A percentile compares a stretch with the other conserved stretches of the same genome.
Conservation (phyloP, 2,329 filamentous ascomycete genomes). For the Macroventuria anomochaeta region DNA sequence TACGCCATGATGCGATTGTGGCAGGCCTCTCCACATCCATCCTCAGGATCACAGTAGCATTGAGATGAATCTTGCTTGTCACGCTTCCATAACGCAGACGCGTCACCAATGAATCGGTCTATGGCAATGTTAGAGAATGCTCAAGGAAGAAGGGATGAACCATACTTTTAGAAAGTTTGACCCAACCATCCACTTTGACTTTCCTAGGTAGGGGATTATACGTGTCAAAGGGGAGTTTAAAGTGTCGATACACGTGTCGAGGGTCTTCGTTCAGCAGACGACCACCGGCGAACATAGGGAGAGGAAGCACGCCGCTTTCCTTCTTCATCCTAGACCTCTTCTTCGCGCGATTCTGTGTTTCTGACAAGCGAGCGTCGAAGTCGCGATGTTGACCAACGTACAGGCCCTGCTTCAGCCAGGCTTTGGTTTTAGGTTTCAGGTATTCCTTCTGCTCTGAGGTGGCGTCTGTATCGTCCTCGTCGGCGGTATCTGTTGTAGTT, state of each 20-base stretch:
- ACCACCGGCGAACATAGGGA: constrained; percentile 80
- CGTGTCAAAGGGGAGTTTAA: constrained; percentile 87
- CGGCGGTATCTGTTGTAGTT: constrained; percentile 25
- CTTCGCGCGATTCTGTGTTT: constrained; percentile 53
- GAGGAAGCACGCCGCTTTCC: constrained; percentile 67
- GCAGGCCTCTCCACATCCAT: constrained; percentile 86
- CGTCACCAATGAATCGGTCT: constrained; percentile 92
- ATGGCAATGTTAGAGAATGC: constrained; percentile 13
- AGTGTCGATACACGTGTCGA: constrained; percentile 65
- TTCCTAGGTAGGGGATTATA: constrained; percentile 87
- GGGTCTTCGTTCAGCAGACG: constrained; percentile 69
- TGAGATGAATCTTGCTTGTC: constrained; percentile 76
- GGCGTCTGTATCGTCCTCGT: constrained; percentile 20
- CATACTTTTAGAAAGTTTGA: constrained; percentile 88
- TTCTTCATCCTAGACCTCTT: constrained; percentile 43
- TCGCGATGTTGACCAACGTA: constrained; percentile 78
- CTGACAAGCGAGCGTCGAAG: constrained; percentile 53
- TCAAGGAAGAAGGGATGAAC: not conserved
- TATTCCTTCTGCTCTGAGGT: constrained; percentile 26
- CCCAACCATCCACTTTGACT: constrained; percentile 92
- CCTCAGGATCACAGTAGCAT: constrained; percentile 62
- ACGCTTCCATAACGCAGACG: constrained; percentile 80
- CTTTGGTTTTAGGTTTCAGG: constrained; percentile 63
- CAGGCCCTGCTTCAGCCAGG: constrained; percentile 81
- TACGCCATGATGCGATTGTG: constrained; percentile 97